A percentile compares a stretch with the other conserved stretches of the same genome.
These are phyloP conservation scores for Coffea eugenioides DNA, from an alignment of 257 asterid species.

Conservation along the genomic window DNA sequence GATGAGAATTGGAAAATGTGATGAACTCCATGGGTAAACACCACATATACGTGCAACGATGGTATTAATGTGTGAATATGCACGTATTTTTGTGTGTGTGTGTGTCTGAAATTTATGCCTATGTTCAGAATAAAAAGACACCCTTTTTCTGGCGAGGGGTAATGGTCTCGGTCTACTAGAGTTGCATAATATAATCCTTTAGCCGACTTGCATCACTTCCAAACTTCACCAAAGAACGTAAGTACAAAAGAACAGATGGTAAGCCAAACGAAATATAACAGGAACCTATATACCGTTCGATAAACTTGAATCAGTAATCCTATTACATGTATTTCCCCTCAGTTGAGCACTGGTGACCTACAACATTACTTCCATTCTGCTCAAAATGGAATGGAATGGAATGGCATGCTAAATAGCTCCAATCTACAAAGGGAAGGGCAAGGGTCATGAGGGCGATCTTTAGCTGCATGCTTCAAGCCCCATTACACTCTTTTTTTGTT, in stretches of 20 bases:
- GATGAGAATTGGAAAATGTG: too few species aligned
- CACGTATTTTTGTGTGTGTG: too few species aligned
- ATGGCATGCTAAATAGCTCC: conserved; percentile 6
- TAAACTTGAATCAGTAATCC: not conserved
- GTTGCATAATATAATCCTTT: too few species aligned
- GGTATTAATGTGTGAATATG: too few species aligned
- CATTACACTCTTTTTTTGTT: not conserved
- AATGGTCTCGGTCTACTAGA: too few species aligned
- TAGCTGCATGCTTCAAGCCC: not conserved
- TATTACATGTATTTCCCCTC: not conserved
- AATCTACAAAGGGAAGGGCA: conserved; percentile 3
- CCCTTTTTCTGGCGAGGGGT: too few species aligned
- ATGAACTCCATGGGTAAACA: too few species aligned
- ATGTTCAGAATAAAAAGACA: too few species aligned
- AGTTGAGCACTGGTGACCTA: not conserved
- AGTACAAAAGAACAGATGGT: not conserved
- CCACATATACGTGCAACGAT: too few species aligned
- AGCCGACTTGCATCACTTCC: too few species aligned
- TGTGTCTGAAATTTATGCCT: too few species aligned
- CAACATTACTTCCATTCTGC: conserved; percentile 3
- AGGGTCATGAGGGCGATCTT: not conserved
- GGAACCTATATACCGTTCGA: not conserved
- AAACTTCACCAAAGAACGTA: not conserved
- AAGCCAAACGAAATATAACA: not conserved
- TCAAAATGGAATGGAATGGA: conserved; percentile 27